Evolutionary conservation across 768 basidiomycete genomes (phyloP).

Genomic region (Antrodiella citrinella): DNA sequence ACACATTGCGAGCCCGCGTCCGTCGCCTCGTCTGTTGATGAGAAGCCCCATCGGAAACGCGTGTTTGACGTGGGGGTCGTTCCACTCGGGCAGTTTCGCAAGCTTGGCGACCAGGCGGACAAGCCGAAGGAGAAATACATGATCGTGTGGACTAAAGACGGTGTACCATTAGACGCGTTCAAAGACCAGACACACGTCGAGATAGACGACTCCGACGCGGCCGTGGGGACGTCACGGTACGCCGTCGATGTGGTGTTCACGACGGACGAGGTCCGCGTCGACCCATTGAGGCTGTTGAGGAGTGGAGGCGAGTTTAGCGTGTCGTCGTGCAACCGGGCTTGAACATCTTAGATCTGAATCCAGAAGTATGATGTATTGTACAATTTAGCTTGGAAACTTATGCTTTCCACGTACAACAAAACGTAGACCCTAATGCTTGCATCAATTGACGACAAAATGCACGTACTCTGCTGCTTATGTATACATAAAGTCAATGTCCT

Average conservation of each 20-base stretch:
- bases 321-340: conserved; percentile 3
- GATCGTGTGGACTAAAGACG: conserved; percentile 50
- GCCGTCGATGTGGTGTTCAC: conserved; percentile 39
- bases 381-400: too few species aligned
- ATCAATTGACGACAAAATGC: too few species aligned
- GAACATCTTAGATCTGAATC: conserved; percentile 1
- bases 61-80: conserved; percentile 43
- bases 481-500: too few species aligned
- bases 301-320: conserved; percentile 7
- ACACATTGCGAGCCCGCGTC: conserved; percentile 28
- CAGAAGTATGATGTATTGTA: too few species aligned
- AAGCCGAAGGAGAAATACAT: conserved; percentile 40
- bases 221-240: conserved; percentile 29
- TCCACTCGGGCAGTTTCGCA: conserved; percentile 51
- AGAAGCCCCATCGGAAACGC: conserved; percentile 21
- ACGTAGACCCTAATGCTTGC: too few species aligned
- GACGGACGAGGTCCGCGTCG: conserved; percentile 50
- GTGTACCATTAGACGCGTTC: conserved; percentile 32
- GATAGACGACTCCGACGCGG: conserved; percentile 24
- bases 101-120: conserved; percentile 18
- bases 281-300: conserved; percentile 28
- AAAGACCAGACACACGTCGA: conserved; percentile 45
- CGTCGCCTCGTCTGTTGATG: not conserved
- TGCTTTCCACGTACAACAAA: too few species aligned
- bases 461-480: too few species aligned